These are phyloP conservation scores for Diaporthe destruens DNA, from an alignment of 2,329 filamentous ascomycete genomes.

Conservation along the genomic window DNA sequence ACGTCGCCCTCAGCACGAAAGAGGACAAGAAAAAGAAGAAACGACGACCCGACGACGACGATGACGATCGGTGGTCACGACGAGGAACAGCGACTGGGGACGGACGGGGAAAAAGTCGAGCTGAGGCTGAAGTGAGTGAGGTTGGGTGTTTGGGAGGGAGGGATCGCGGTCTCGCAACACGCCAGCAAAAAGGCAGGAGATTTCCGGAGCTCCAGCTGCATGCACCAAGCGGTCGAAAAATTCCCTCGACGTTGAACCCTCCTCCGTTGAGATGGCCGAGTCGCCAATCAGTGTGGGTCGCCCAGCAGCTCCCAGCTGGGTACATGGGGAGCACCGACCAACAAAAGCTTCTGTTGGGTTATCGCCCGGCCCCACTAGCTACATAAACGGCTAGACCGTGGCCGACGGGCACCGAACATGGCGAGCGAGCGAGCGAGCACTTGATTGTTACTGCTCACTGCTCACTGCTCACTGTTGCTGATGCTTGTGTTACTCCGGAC, in stretches of 20 bases:
- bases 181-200: conserved; percentile 35
- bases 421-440: conserved; percentile 14
- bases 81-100: conserved; percentile 3
- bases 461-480: not conserved
- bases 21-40: not conserved
- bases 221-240: conserved; percentile 28
- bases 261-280: conserved; percentile 36
- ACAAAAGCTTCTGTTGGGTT: conserved; percentile 41
- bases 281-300: conserved; percentile 35
- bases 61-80: conserved; percentile 11
- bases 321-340: conserved; percentile 28
- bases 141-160: conserved; percentile 12
- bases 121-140: conserved; percentile 3
- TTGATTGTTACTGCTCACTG: not conserved
- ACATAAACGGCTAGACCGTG: conserved; percentile 27
- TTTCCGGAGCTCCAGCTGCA: conserved; percentile 31
- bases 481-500: conserved; percentile 1
- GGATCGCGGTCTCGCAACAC: conserved; percentile 31
- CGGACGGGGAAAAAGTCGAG: conserved; percentile 7
- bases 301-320: conserved; percentile 32
- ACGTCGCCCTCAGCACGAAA: conserved; percentile 5
- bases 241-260: conserved; percentile 36
- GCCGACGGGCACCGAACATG: conserved; percentile 40
- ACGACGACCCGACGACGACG: conserved; percentile 11
- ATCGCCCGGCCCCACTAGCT: conserved; percentile 29